Base-by-base conservation (phyloP, 2,329 filamentous ascomycete genomes). In the Arthrobotrys musiformis region DNA sequence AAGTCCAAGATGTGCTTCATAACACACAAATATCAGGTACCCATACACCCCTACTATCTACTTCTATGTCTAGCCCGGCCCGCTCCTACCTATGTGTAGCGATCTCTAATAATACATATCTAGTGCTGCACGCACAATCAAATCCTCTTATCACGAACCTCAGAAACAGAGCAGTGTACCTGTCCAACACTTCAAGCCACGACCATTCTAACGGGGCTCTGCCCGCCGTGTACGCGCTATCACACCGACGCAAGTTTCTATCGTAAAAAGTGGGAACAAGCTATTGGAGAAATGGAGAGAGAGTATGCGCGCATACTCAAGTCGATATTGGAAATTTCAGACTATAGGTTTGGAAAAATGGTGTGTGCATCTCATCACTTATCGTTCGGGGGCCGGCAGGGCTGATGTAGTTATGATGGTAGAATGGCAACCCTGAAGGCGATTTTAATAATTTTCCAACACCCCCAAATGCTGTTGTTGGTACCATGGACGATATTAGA, bases 281-380 rank as follows among this genome's bases (percentile, higher is more conserved):
- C 19, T 8, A 44, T 70, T 6, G 40, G 50, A 2, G 33, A 40
- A 5, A 70, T 62, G 44, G 67, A 70, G 9, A 33, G 11, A 13
- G 50, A 54, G 15, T 54, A 54, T 19, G 13, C 1, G 6, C 46
- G 19, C 2, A 15, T 50, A 33, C 30, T 33, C n/a, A n/a, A n/a
- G n/a, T n/a, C n/a, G n/a, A n/a, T n/a, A n/a, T n/a, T n/a, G n/a
- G n/a, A n/a, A n/a, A n/a, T n/a, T n/a, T n/a, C n/a, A n/a, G n/a
- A n/a, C n/a, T n/a, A n/a, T n/a, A n/a, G n/a, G 30, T 4, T 33
- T 33, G 30, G 30, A 33, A 5, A 33, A 33, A 33, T 33, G 30
- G 9, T 4, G 30, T 33, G 30, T 9, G 30, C 9, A 33, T 33
- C 30, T 33, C 9, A 5, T 33, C 30, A 4, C 30, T 9, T 4